phyloP scores from a whole-genome alignment of 139 green algal species.

The Micractinium conductrix region DNA sequence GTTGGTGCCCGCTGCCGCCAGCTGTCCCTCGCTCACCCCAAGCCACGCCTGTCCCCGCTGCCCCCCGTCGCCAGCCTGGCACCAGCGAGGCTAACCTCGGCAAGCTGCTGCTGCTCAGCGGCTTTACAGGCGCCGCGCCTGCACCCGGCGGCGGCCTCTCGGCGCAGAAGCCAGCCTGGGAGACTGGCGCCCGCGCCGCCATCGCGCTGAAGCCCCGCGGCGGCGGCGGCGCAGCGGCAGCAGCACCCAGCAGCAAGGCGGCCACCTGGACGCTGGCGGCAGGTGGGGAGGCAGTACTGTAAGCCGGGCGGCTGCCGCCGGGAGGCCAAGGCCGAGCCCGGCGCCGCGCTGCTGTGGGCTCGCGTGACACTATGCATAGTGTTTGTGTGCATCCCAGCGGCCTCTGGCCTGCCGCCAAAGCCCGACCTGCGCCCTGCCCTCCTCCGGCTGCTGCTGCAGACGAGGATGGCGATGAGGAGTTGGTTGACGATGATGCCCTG shows the following conservation, averaged over 20 bases:
- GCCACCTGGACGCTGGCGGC: constrained; percentile 22
- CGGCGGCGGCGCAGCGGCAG: not conserved
- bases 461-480: constrained; percentile 46
- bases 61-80: not conserved
- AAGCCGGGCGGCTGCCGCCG: too few relatives aligned
- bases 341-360: too few relatives aligned
- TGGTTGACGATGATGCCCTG: constrained; percentile 92
- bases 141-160: constrained; percentile 23
- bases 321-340: too few relatives aligned
- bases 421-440: too few relatives aligned
- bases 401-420: too few relatives aligned
- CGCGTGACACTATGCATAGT: too few relatives aligned
- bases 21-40: not conserved
- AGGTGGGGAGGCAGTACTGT: too few relatives aligned
- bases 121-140: constrained; percentile 43
- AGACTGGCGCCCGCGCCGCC: constrained; percentile 62
- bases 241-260: constrained; percentile 18
- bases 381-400: too few relatives aligned
- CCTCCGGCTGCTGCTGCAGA: too few relatives aligned
- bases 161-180: constrained; percentile 65
- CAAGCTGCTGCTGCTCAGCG: constrained; percentile 67
- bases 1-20: not conserved
- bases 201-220: constrained; percentile 55
- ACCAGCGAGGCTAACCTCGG: constrained; percentile 14
- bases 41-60: not conserved